These are phyloP conservation scores for Solanum sitiens DNA, from an alignment of 257 asterid genomes.

Conservation along the genomic window DNA sequence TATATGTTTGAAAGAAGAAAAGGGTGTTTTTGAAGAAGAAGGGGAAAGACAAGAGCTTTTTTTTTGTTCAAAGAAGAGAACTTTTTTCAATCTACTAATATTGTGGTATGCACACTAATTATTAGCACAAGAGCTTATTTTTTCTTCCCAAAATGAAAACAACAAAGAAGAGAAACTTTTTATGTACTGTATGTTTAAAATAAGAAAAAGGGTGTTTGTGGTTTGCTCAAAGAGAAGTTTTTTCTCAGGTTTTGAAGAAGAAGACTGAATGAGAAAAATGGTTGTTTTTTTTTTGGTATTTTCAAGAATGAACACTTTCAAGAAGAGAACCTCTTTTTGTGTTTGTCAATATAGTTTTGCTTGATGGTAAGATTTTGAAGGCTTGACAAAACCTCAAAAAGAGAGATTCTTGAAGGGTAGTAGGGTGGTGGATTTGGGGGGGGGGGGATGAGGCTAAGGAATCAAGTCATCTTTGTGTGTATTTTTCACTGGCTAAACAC, in stretches of 20 bases:
- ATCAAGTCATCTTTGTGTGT: neutral
- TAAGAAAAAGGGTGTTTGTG: neutral
- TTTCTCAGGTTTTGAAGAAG: neutral
- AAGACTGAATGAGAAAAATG: neutral
- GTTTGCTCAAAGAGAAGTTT: neutral
- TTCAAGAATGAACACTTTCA: neutral
- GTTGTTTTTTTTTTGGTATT: neutral
- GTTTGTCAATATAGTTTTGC: neutral
- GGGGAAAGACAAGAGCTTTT: neutral
- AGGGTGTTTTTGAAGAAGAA: neutral
- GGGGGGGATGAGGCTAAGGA: no score
- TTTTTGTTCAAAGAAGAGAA: neutral
- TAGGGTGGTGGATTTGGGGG: neutral
- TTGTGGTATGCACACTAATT: neutral
- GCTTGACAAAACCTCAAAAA: neutral
- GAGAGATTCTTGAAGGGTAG: neutral
- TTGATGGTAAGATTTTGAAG: neutral
- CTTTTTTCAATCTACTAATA: neutral
- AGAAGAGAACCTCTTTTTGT: neutral
- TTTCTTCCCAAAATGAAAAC: neutral
- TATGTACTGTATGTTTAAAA: neutral
- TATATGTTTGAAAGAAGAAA: neutral
- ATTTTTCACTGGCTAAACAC: neutral
- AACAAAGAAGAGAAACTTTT: neutral
- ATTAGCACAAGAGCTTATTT: neutral